Conservation (phyloP, 805 yeast species). For the Lachancea mirantina region DNA sequence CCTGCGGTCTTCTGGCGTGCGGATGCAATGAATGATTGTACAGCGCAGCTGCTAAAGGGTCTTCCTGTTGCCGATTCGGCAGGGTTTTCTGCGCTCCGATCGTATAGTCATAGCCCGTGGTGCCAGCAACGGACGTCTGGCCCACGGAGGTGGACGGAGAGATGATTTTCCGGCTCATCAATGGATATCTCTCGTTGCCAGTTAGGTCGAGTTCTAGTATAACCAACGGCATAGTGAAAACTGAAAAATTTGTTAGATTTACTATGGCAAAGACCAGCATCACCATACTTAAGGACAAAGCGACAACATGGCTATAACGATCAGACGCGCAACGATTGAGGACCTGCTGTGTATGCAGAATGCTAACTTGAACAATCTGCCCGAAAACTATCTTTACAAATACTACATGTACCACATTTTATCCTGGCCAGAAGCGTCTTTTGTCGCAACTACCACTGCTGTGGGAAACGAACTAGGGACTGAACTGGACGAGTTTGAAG, state of each 20-base stretch:
- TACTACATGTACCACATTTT: conserved; percentile 90
- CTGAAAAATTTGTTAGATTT: background rate
- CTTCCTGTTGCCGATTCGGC: conserved; percentile 18
- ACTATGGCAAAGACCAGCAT: background rate
- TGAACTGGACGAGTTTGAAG: conserved; percentile 15
- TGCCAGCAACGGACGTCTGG: conserved; percentile 1
- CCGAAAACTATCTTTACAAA: conserved; percentile 88
- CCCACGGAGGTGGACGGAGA: conserved; percentile 19
- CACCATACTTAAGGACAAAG: background rate
- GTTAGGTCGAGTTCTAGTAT: no score
- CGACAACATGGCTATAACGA: conserved; percentile 64
- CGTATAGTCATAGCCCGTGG: conserved; percentile 24
- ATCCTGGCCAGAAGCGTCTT: conserved; percentile 97
- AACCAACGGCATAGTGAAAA: no score
- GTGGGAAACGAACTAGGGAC: conserved; percentile 20
- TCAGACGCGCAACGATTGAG: conserved; percentile 76
- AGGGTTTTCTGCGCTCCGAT: conserved; percentile 27
- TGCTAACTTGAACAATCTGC: conserved; percentile 84
- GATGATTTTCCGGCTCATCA: conserved; percentile 25
- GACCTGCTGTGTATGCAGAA: conserved; percentile 95
- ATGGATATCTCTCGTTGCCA: no score
- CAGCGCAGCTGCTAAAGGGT: conserved; percentile 14
- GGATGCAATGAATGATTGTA: conserved; percentile 22
- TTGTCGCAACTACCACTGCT: conserved; percentile 79
- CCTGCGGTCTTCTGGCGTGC: conserved; percentile 35